Conservation (phyloP, 495 filamentous ascomycete species). For the Aspergillus sclerotioniger region DNA sequence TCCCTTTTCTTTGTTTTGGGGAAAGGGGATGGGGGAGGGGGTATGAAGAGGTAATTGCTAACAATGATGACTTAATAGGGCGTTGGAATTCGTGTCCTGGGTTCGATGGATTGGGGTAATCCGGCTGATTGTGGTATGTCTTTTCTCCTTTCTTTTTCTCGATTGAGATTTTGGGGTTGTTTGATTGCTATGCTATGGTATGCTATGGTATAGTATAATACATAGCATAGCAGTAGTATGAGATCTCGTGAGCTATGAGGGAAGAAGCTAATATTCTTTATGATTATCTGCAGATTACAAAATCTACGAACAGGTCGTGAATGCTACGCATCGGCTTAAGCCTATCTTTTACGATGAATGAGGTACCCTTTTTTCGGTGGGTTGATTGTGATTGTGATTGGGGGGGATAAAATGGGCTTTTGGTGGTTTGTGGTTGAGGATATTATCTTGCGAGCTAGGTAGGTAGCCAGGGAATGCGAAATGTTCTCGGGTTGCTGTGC, state of each 20-base stretch:
- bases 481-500: too few relatives aligned
- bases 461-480: too few relatives aligned
- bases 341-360: conserved; percentile 67
- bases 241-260: too few relatives aligned
- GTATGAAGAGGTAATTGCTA: conserved; percentile 5
- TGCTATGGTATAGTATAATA: neutral
- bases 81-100: conserved; percentile 71
- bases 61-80: conserved; percentile 44
- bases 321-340: conserved; percentile 83
- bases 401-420: neutral
- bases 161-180: too few relatives aligned
- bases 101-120: conserved; percentile 74
- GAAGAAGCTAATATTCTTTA: neutral
- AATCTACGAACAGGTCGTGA: conserved; percentile 77
- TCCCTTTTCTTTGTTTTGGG: neutral
- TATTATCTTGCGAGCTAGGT: too few relatives aligned
- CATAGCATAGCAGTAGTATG: too few relatives aligned
- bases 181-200: too few relatives aligned
- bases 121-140: conserved; percentile 38
- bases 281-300: conserved; percentile 62
- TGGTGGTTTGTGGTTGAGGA: neutral
- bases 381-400: too few relatives aligned
- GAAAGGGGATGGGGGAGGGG: neutral
- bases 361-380: too few relatives aligned
- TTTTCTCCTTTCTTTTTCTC: conserved; percentile 3